Evolutionary conservation across 2,329 filamentous ascomycete species (phyloP), one percentile per base, ranked within the genome.

Genomic region (Botrytis pseudocinerea): DNA sequence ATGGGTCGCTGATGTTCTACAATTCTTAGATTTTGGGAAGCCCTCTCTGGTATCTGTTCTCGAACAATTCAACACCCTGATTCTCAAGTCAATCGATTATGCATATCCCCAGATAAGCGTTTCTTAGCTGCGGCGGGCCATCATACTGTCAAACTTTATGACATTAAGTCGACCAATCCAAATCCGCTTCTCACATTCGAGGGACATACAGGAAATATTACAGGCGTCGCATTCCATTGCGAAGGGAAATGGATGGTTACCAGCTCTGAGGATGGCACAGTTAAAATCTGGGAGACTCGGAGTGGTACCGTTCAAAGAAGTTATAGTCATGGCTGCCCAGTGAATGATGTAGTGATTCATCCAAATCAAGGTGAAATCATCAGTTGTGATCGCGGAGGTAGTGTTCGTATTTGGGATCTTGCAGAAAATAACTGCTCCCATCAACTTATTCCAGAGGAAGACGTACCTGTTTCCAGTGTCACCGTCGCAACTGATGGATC

Each of bases 221-320:
- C 96, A 0, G 96, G 96, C 61, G 93, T 99, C 64, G 95, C 95
- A 18, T 99, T 99, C 82, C 96, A 99, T 82, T 98, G 95, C 82
- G 96, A 99, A 83, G 95, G 95, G 18, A 99, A 99, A 84, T 99
- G 96, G 96, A 98, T 99, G 93, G 96, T 98, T 28, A 99, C 96
- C 16, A 97, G 93, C 82, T 97, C 93, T 64, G 96, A 99, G 83
- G 96, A 99, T 81, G 93, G 95, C 88, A 80, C 78, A 9, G 79
- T 80, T 25, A 80, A 81, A 73, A 80, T 81, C 44, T 81, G 80
- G 79, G 79, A 80, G 73, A 81, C 80, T 28, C 75, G 79, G 38
- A 80, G 79, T 44, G 79, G 79, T 6, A 78, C 77, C 73, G 90
- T 98, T 71, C 96, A 99, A 83, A 90, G 96, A 71, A 97, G 95